Conservation (phyloP, 202 grass and related monocot species). For the Brachypodium distachyon region DNA sequence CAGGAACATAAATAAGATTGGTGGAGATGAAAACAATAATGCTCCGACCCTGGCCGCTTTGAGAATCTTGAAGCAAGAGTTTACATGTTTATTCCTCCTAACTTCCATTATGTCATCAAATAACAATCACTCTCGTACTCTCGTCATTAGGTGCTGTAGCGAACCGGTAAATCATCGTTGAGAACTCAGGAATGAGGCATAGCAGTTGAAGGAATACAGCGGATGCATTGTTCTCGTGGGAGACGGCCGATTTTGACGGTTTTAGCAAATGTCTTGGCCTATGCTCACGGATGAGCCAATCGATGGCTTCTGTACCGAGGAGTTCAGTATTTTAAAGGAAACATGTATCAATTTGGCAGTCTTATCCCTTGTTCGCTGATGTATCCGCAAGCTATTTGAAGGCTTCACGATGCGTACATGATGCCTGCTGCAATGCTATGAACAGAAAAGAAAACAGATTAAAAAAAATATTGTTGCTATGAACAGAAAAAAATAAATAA, state of each 20-base stretch:
- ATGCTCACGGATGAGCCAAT: slow-evolving; percentile 16
- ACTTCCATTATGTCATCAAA: slow-evolving; percentile 12
- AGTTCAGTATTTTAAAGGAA: neutral
- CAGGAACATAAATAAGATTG: slow-evolving; percentile 25
- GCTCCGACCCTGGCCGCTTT: neutral
- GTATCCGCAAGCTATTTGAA: slow-evolving; percentile 2
- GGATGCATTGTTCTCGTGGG: slow-evolving; percentile 13
- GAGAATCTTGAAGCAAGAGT: slow-evolving; percentile 23
- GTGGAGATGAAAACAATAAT: slow-evolving; percentile 15
- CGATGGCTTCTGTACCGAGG: neutral
- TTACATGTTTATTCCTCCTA: slow-evolving; percentile 15
- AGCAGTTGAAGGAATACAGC: neutral
- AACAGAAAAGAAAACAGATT: neutral
- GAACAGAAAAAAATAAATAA: too few relatives aligned
- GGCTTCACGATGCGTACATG: neutral
- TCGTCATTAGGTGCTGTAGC: neutral
- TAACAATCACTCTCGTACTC: neutral
- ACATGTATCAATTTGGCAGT: neutral
- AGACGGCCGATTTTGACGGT: slow-evolving; percentile 6
- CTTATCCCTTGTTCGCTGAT: neutral
- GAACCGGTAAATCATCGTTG: slow-evolving; percentile 2
- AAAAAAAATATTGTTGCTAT: neutral
- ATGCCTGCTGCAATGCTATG: neutral
- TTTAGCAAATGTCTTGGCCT: slow-evolving; percentile 4
- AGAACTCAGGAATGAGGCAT: slow-evolving; percentile 18